These are phyloP conservation scores for Candida tropicalis DNA, from an alignment of 1,139 yeast genomes.

Conservation along the genomic window DNA sequence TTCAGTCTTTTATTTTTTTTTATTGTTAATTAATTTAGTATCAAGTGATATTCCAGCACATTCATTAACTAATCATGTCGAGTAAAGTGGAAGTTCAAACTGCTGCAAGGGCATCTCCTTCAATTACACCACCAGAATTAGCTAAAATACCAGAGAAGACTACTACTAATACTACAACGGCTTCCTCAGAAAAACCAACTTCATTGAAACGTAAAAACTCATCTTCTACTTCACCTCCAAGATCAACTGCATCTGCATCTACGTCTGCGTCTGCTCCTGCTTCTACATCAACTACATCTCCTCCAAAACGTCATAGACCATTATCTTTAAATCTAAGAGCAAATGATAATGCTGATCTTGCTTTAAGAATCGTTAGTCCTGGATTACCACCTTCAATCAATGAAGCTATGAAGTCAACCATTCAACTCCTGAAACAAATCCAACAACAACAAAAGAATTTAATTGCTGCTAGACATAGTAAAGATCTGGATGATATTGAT, in stretches of 20 bases:
- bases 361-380: conserved; percentile 47
- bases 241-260: conserved; percentile 1
- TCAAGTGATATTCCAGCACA: too few species aligned
- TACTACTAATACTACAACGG: not conserved
- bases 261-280: not conserved
- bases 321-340: conserved; percentile 14
- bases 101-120: not conserved
- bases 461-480: conserved; percentile 41
- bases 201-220: conserved; percentile 5
- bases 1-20: not conserved
- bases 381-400: conserved; percentile 50
- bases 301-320: conserved; percentile 28
- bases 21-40: too few species aligned
- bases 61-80: conserved; percentile 7
- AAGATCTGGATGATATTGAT: conserved; percentile 13
- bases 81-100: conserved; percentile 9
- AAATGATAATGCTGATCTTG: conserved; percentile 26
- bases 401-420: conserved; percentile 50
- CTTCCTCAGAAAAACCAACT: not conserved
- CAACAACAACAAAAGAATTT: conserved; percentile 51
- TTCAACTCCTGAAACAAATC: conserved; percentile 47
- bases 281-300: conserved; percentile 1
- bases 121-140: conserved; percentile 5
- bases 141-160: not conserved
- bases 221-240: conserved; percentile 3